Percentiles rank a stretch among this genome's conserved stretches.
Evolutionary conservation across 441 rosid species (phyloP).

Genomic region (Erysimum cheiri): DNA sequence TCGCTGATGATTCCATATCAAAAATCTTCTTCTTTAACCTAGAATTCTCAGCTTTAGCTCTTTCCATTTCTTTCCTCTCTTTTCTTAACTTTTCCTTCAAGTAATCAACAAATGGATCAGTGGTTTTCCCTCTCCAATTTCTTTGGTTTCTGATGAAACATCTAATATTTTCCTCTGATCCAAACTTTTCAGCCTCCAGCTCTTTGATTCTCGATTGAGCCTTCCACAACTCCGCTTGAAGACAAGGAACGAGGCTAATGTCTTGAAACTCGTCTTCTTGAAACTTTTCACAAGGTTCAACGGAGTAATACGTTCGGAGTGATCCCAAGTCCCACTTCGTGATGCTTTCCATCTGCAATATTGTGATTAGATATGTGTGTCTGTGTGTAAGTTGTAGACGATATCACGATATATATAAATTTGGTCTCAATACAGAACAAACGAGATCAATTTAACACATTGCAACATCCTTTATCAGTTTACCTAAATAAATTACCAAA

Average conservation of each 20-base stretch:
- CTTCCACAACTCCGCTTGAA: constrained; percentile 52
- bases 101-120: constrained; percentile 42
- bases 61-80: constrained; percentile 51
- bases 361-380: constrained; percentile 18
- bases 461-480: too few relatives aligned
- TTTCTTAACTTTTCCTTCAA: constrained; percentile 50
- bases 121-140: constrained; percentile 28
- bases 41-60: constrained; percentile 53
- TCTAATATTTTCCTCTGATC: constrained; percentile 43
- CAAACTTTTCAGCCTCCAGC: constrained; percentile 50
- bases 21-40: constrained; percentile 55
- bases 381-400: not conserved
- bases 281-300: constrained; percentile 44
- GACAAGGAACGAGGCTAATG: constrained; percentile 46
- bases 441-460: too few relatives aligned
- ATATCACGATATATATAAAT: not conserved
- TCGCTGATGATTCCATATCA: constrained; percentile 50
- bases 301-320: constrained; percentile 41
- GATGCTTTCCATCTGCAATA: constrained; percentile 50
- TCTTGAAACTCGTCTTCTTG: constrained; percentile 45
- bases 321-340: constrained; percentile 58
- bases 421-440: not conserved
- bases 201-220: constrained; percentile 51
- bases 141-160: constrained; percentile 50
- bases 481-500: not conserved